Base-by-base conservation (phyloP, 2,329 filamentous ascomycete genomes). In the Lojkania enalia region DNA sequence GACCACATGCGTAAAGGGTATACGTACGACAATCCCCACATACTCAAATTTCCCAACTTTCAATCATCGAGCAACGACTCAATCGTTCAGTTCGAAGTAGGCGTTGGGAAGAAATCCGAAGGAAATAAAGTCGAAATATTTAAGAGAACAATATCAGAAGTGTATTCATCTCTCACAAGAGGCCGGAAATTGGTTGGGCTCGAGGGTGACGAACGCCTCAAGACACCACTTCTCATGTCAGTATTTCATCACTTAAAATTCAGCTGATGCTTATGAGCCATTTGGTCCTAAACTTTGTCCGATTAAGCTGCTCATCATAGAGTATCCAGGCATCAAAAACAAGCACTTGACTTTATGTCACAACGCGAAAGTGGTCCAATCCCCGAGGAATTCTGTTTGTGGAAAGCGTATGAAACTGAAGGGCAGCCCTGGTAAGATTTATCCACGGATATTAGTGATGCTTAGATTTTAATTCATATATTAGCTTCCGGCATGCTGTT, bases 281-380 rank as follows among this genome's bases (percentile, higher is more conserved):
- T 13, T 4, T 25, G 19, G 11, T 7, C 6, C 9, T 36, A 19
- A 36, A 19, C 16, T 36, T 52, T 23, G 35, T 42, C 18, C 21
- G 40, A 14, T 29, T 52, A 21, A 57, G 57, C 31, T 43, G 31
- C 3, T 25, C n/a, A n/a, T n/a, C n/a, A n/a, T n/a, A n/a, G n/a
- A n/a, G n/a, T n/a, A 30, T 23, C 9, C 3, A 53, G 48, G 18
- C 61, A 66, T 39, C 61, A 66, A 29, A 63, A 57, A 36, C 44
- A 46, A n/a, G 63, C 61, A 0, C 51, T 64, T 3, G 53, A 61
- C 7, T 66, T 66, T 45, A 61, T 66, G 55, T 43, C 32, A 0
- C 58, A 64, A 39, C 57, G 63, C 6, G 63, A 66, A 35, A 54
- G 51, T 29, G 68, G 66, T 0, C 64, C 63, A 4, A 57, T 70